phyloP scores from a whole-genome alignment of 2,329 filamentous ascomycete genomes.

The Aspergillus sp. region DNA sequence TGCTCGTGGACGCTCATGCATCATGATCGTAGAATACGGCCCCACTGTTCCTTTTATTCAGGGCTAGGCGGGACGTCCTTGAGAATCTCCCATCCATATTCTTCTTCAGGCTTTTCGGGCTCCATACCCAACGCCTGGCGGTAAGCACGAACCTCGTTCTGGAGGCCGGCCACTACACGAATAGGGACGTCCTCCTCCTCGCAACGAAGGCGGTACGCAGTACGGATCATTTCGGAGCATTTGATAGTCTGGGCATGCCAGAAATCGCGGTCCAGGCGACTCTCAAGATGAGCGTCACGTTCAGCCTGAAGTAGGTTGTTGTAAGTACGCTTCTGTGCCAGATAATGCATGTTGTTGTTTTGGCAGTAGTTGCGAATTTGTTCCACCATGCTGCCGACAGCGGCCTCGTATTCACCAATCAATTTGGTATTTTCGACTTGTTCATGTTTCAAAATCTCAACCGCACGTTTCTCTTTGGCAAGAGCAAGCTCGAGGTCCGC shows the following conservation, averaged over 20 bases:
- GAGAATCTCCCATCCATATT: slow-evolving; percentile 42
- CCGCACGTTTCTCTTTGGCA: slow-evolving; percentile 36
- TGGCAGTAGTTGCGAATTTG: slow-evolving; percentile 45
- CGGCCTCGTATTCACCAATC: slow-evolving; percentile 42
- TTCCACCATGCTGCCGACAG: slow-evolving; percentile 41
- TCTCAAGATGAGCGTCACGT: slow-evolving; percentile 42
- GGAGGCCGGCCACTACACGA: slow-evolving; percentile 38
- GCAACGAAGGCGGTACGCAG: slow-evolving; percentile 39
- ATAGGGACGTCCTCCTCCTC: slow-evolving; percentile 41
- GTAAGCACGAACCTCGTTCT: slow-evolving; percentile 43
- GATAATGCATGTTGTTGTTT: slow-evolving; percentile 42
- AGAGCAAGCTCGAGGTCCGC: slow-evolving; percentile 42
- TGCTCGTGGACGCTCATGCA: slow-evolving; percentile 9
- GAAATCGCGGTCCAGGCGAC: slow-evolving; percentile 42
- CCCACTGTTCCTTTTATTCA: slow-evolving; percentile 16
- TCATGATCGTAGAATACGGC: not conserved
- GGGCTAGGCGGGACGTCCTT: slow-evolving; percentile 33
- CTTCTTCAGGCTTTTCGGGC: slow-evolving; percentile 40
- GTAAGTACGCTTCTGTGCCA: slow-evolving; percentile 41
- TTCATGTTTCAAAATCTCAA: slow-evolving; percentile 38
- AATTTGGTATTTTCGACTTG: slow-evolving; percentile 42
- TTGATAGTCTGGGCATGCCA: slow-evolving; percentile 43
- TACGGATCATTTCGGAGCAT: slow-evolving; percentile 43
- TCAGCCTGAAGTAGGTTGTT: slow-evolving; percentile 44
- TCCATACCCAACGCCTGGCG: slow-evolving; percentile 42